Base-by-base conservation (phyloP, 345 rosid genomes). In the Gynandropsis gynandra region DNA sequence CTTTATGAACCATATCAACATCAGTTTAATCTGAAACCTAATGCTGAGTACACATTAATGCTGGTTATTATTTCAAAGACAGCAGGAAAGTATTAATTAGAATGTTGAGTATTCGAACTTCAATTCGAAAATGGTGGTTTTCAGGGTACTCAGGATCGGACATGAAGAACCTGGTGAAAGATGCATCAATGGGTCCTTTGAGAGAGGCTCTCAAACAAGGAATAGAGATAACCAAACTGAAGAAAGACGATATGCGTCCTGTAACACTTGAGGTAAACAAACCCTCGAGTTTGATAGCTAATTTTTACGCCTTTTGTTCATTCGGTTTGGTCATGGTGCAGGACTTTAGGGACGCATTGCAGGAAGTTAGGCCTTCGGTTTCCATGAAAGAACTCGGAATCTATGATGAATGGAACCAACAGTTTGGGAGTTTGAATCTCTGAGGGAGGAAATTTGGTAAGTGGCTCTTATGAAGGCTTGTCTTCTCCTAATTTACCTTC, bases 131-230 rank as follows among this genome's bases (percentile, higher is more conserved):
- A n/a, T 7, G 8, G 19, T 6, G 8, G 19, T 9, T 14, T 18
- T 43, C 63, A 87, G 98, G 98, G 38, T 85, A 92, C 64, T 92
- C 98, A 10, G 98, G 97, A 51, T 92, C 98, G 9, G 98, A 87
- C 76, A 82, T 87, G 95, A 92, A 92, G 73, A 87, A 87, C 72
- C 60, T 92, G 56, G 98, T 87, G 48, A 92, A 92, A 70, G 97
- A 92, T 49, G 98, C 98, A 58, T 80, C 88, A 1, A 85, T 92
- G 94, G 98, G 98, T 61, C 97, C 97, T 56, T 68, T 92, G 45
- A 76, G 98, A 70, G 98, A 87, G 62, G 97, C 98, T 51, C 81
- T 92, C 19, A 76, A 45, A 74, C 85, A 75, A 57, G 98, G 97
- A 40, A 82, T 74, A 63, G 95, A 87, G 45, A 82, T 92, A 48